Base-by-base conservation (phyloP, 1,284 basidiomycete genomes). In the Ceratobasidium sp. region DNA sequence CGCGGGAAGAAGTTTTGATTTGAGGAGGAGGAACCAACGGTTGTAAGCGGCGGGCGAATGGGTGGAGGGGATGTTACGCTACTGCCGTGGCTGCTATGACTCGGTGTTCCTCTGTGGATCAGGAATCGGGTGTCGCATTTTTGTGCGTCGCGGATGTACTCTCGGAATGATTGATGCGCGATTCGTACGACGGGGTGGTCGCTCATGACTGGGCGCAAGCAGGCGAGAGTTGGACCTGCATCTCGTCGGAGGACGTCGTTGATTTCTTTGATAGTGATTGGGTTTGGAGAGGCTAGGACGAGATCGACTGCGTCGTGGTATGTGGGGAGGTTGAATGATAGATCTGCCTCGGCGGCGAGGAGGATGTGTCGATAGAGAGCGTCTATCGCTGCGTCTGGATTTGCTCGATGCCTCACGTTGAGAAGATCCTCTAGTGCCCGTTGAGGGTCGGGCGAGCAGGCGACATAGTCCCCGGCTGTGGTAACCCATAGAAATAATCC, bases 71-170 rank as follows among this genome's bases (percentile, higher is more conserved):
- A 41, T 11, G 11, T n/a, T n/a, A 41, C 36, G 4, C 36, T 60
- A n/a, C n/a, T n/a, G n/a, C n/a, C n/a, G n/a, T n/a, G n/a, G n/a
- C 31, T 22, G 11, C 22, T 31, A 22, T 2, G 22, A 3, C 50
- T 54, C 41, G 45, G 33, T 19, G 66, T 31, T 17, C 22, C 53
- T 47, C 54, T n/a, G 24, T 29, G 17, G 17, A 57, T 54, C 22
- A 69, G 44, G 17, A 69, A 69, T 27, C 54, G 45, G 3, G 66
- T 14, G 9, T 69, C 66, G 54, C 66, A 69, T 31, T 69, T 69
- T n/a, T 69, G 53, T 3, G 31, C 11, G 44, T 47, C 33, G 11
- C 53, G 51, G n/a, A 69, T 53, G 27, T 57, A 69, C 19, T 57
- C 53, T 48, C 66, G 19, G 19, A 69, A 69, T 1, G 66, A 69